Evolutionary conservation across 2,329 filamentous ascomycete species (phyloP).

Genomic region (Diplodia sapinea): DNA sequence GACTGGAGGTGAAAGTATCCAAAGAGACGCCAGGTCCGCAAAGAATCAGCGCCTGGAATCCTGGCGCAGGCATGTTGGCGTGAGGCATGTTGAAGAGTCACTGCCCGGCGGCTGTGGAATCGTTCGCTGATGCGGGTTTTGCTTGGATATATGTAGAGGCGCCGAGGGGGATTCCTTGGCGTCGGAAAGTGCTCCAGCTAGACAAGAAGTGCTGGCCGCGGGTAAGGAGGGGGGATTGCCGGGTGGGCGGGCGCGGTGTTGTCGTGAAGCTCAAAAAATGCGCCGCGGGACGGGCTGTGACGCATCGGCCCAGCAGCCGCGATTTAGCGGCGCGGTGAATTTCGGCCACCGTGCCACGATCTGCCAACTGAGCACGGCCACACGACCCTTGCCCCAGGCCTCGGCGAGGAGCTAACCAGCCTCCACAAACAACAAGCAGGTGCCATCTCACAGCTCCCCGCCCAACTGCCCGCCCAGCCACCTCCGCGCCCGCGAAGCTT

Average conservation of each 20-base stretch:
- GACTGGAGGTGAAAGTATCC: constrained; percentile 80
- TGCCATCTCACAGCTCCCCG: constrained; percentile 23
- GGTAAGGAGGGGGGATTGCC: background rate
- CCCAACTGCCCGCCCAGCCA: constrained; percentile 28
- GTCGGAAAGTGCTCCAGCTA: background rate
- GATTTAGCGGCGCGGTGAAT: background rate
- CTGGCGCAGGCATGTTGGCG: constrained; percentile 74
- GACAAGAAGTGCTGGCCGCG: background rate
- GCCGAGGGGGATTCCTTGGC: background rate
- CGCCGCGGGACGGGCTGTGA: constrained; percentile 15
- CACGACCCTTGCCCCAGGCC: constrained; percentile 19
- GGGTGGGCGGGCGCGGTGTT: constrained; percentile 11
- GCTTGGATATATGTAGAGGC: background rate
- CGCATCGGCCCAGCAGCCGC: constrained; percentile 16
- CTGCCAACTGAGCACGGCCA: constrained; percentile 1
- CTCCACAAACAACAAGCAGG: constrained; percentile 25
- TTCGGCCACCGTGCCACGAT: background rate
- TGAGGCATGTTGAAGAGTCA: constrained; percentile 67
- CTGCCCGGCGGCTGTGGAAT: background rate
- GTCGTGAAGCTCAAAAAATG: constrained; percentile 28
- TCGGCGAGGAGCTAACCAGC: constrained; percentile 11
- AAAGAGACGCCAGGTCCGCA: constrained; percentile 84
- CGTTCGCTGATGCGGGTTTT: background rate
- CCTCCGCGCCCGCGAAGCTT: background rate
- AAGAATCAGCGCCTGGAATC: constrained; percentile 81